A percentile compares a stretch with the other conserved stretches of the same genome.
Evolutionary conservation across 176 grass and related monocot species (phyloP).

Genomic region (Lolium rigidum): DNA sequence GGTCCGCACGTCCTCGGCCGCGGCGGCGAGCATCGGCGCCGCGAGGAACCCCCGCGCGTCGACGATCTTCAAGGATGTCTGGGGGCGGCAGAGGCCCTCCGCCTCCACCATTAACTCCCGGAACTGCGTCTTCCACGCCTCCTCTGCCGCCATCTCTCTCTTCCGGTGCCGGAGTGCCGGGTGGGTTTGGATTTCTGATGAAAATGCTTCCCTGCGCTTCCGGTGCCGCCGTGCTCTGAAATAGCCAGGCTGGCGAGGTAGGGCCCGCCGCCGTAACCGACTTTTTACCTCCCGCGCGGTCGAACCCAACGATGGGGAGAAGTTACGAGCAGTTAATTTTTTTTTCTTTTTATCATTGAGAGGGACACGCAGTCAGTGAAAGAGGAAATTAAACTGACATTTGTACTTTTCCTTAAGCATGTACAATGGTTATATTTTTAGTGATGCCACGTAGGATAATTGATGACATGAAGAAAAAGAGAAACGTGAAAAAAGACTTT

Average conservation of each 20-base stretch:
- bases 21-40: too few species aligned
- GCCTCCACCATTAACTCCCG: background rate
- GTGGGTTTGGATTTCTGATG: background rate
- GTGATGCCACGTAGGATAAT: too few species aligned
- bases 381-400: too few species aligned
- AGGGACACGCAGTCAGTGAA: too few species aligned
- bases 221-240: background rate
- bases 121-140: background rate
- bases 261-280: constrained; percentile 1
- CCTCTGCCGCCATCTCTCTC: constrained; percentile 12
- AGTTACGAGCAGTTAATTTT: too few species aligned
- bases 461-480: too few species aligned
- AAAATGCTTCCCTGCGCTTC: background rate
- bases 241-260: constrained; percentile 5
- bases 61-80: background rate
- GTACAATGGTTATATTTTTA: too few species aligned
- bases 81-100: background rate
- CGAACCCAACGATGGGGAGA: background rate
- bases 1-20: too few species aligned
- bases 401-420: too few species aligned
- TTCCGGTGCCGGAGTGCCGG: background rate
- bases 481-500: too few species aligned
- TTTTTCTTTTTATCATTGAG: too few species aligned
- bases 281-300: background rate
- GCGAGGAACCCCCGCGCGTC: background rate